These are phyloP conservation scores for Fusarium mundagurra DNA, from an alignment of 2,329 filamentous ascomycete genomes.

Conservation along the genomic window DNA sequence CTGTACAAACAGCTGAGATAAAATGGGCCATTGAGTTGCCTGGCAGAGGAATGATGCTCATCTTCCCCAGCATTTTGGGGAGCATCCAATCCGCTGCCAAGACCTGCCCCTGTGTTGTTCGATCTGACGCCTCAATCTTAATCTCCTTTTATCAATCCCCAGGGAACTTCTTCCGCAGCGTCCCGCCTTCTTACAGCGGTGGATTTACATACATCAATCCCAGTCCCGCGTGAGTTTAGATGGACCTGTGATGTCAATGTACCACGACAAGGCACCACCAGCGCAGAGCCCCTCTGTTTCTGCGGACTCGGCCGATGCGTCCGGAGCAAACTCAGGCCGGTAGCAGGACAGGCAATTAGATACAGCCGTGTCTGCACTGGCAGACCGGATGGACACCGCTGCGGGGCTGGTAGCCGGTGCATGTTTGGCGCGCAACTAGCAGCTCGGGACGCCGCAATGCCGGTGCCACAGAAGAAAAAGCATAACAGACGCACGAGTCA, in stretches of 20 bases:
- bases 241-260: slow-evolving; percentile 16
- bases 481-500: slow-evolving; percentile 37
- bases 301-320: slow-evolving; percentile 37
- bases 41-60: slow-evolving; percentile 11
- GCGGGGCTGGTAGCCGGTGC: slow-evolving; percentile 32
- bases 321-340: slow-evolving; percentile 29
- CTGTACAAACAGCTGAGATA: slow-evolving; percentile 7
- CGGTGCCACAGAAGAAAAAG: slow-evolving; percentile 40
- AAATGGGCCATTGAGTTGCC: slow-evolving; percentile 9
- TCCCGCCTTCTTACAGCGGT: background rate
- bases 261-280: background rate
- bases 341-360: slow-evolving; percentile 21
- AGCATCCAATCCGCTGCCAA: slow-evolving; percentile 17
- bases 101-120: slow-evolving; percentile 9
- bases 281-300: slow-evolving; percentile 7
- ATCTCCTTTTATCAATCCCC: background rate
- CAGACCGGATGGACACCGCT: slow-evolving; percentile 5
- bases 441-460: slow-evolving; percentile 38
- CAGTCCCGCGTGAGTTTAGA: background rate
- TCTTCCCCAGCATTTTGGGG: slow-evolving; percentile 24
- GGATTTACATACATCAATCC: slow-evolving; percentile 7
- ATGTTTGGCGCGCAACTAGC: slow-evolving; percentile 35
- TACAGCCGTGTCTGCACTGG: slow-evolving; percentile 9
- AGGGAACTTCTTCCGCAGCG: slow-evolving; percentile 21
- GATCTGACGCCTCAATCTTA: slow-evolving; percentile 11